Evolutionary conservation across 371 early-diverging fungal genomes (phyloP), one percentile per base, ranked within the genome.

Genomic region (Capillidium rhysosporum): DNA sequence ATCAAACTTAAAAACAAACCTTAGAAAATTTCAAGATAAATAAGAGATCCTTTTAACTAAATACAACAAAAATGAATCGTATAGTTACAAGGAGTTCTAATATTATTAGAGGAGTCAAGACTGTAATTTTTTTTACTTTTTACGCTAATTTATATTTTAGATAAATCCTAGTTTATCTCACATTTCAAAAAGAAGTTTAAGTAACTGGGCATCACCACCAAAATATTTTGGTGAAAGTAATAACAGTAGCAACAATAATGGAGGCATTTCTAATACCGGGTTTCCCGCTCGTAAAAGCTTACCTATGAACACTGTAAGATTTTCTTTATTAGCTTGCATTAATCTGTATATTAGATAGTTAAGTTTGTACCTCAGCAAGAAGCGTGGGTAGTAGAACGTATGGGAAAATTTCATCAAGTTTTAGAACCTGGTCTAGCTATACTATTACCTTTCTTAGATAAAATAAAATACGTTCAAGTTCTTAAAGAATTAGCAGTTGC

Each of bases 331-430:
- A 41, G 16, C 39, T 40, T 25, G 12, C 18, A 39, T 4, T 40
- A 40, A 12, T 52, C 23, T 14, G 8, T 34, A 7, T 9, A 40
- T 29, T 61, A 81, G 82, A 67, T 89, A 18, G 63, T 94, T 57
- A 89, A 93, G 65, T 96, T 97, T 66, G 96, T 97, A 18, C 96
- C 96, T 47, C 93, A 97, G 69, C 92, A 95, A 65, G 91, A 94
- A 67, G 92, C 94, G 1, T 95, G 84, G 86, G 78, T 90, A 41
- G 80, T 89, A 5, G 89, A 89, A 62, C 77, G 89, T 31, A 84
- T 87, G 80, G 88, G 88, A 34, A 70, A 71, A 60, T 88, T 88
- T 64, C 70, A 86, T 66, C 72, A 86, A 43, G 76, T 90, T 56
- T 68, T 96, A 21, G 87, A 90, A 46, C 94, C 95, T 4, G 94